Conservation (phyloP, 73 alveolate genomes). For the Paramecium primaurelia region DNA sequence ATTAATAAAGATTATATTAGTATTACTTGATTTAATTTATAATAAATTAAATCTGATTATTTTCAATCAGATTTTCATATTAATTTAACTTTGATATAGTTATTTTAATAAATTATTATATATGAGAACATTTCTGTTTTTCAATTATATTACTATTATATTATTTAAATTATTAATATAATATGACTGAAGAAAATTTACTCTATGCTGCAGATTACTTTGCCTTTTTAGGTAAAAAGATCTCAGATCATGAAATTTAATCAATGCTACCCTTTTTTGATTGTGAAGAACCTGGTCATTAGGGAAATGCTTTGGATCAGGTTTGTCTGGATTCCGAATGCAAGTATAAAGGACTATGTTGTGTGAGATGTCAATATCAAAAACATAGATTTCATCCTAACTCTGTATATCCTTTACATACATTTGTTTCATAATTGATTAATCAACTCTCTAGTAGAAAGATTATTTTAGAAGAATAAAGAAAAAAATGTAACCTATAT, state of each 20-base stretch:
- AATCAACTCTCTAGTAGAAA: neutral
- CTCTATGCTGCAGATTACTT: constrained; percentile 37
- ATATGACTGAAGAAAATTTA: neutral
- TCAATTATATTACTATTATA: neutral
- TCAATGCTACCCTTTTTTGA: constrained; percentile 57
- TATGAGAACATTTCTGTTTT: neutral
- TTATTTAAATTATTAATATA: neutral
- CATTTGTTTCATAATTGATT: constrained; percentile 50
- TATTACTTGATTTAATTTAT: too few species aligned
- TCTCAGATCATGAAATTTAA: constrained; percentile 49
- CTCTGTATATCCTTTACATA: constrained; percentile 20
- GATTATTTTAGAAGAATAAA: constrained; percentile 5
- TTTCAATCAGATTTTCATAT: too few species aligned
- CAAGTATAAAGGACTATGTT: constrained; percentile 51
- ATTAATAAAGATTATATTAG: too few species aligned
- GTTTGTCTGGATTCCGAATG: constrained; percentile 60
- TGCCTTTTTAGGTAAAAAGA: constrained; percentile 52
- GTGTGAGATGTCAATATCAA: constrained; percentile 53
- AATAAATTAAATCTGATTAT: too few species aligned
- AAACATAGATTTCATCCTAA: constrained; percentile 51
- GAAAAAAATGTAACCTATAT: constrained; percentile 31
- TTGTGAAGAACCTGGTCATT: constrained; percentile 63
- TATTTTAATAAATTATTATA: too few species aligned
- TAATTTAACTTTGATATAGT: too few species aligned
- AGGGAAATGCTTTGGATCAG: constrained; percentile 48